These are phyloP conservation scores for Russula emetica DNA, from an alignment of 768 basidiomycete genomes.

Conservation along the genomic window DNA sequence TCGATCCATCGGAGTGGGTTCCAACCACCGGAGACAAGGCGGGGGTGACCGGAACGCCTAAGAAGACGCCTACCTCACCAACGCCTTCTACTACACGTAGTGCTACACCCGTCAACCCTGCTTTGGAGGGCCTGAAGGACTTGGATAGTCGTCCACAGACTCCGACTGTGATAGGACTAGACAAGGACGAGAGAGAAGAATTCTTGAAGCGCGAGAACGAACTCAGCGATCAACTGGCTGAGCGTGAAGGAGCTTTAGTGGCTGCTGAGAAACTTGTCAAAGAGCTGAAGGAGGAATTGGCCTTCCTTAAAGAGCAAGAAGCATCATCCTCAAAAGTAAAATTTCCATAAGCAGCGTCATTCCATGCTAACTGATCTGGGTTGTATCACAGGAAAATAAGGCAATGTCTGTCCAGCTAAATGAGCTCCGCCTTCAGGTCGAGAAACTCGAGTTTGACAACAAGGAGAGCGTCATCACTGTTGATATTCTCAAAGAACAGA, in stretches of 20 bases:
- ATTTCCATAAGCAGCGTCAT: constrained; percentile 14
- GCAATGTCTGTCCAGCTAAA: constrained; percentile 88
- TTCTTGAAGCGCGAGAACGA: constrained; percentile 97
- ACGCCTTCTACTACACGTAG: constrained; percentile 62
- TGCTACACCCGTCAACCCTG: constrained; percentile 71
- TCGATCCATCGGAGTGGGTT: constrained; percentile 83
- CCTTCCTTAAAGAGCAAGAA: constrained; percentile 90
- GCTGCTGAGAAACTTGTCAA: constrained; percentile 82
- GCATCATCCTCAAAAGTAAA: constrained; percentile 66
- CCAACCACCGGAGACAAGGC: constrained; percentile 53
- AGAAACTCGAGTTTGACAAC: constrained; percentile 90
- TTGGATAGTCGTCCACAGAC: constrained; percentile 87
- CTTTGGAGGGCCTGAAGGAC: constrained; percentile 68
- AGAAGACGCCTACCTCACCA: constrained; percentile 52
- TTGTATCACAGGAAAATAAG: constrained; percentile 74
- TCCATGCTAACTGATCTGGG: constrained; percentile 1
- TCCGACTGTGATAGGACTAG: constrained; percentile 80
- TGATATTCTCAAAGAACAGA: constrained; percentile 95
- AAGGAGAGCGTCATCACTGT: constrained; percentile 91
- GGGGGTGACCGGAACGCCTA: constrained; percentile 41
- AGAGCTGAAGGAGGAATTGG: constrained; percentile 84
- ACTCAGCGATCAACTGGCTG: constrained; percentile 86
- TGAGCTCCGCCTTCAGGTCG: constrained; percentile 86
- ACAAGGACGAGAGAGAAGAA: constrained; percentile 96
- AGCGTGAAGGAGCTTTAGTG: constrained; percentile 78